Base-by-base conservation (phyloP, 23 red algal species). In the Pyropia haitanensis region DNA sequence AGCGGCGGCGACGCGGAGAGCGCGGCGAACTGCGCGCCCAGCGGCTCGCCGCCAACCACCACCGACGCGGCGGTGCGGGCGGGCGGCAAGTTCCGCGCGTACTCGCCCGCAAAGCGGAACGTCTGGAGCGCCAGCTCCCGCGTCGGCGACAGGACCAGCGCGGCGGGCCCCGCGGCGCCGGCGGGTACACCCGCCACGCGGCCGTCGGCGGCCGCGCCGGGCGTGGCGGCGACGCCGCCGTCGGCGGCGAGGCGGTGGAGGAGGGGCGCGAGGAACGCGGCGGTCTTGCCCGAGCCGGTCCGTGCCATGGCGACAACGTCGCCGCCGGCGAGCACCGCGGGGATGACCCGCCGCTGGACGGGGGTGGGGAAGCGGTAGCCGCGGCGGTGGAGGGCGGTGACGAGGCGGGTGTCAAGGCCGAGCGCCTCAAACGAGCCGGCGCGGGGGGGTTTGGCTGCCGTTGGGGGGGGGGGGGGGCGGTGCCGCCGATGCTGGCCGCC, bases 281-380 rank as follows among this genome's bases (percentile, higher is more conserved):
- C 86, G 24, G 94, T 98, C 66, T 98, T 98, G 46, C 94, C 94
- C 20, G 94, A 98, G 25, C 94, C 94, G 24, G 94, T 98, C 55
- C 94, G 67, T n/a, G 86, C 94, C 94, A 98, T 98, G 44, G 83
- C 82, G 2, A 98, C 85, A 1, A 91, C 86, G 70, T 98, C 94
- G 25, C 78, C 53, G 27, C 94, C 94, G 8, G 67, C 73, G 25
- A 98, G 59, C 50, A 91, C 56, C 21, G 51, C 51, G 15, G 94
- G 94, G 24, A 91, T 98, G 2, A 91, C 78, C 44, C 78, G 73
- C 14, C 94, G 65, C 61, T 98, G 94, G 28, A 98, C 80, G 27
- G 94, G 94, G 2, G 94, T 98, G 26, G 94, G 94, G 58, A 90
- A 88, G 23, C 52, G 52, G 60, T 98, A 98, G 31, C 94, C 94